Evolutionary conservation across 306 rosid genomes (phyloP).

Genomic region (Biancaea sappan): DNA sequence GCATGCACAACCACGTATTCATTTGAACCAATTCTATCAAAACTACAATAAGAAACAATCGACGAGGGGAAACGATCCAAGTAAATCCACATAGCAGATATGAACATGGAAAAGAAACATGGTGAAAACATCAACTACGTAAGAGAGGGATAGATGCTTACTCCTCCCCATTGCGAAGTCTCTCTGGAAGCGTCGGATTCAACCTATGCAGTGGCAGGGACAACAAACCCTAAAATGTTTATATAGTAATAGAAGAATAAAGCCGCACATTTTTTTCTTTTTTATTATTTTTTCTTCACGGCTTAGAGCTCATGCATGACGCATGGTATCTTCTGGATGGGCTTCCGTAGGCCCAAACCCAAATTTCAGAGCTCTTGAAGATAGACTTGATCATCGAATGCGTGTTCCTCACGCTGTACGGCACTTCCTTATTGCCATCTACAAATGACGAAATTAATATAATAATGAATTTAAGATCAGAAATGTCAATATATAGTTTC

Average conservation of each 20-base stretch:
- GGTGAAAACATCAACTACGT: too few species aligned
- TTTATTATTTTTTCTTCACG: background rate
- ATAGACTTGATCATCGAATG: too few species aligned
- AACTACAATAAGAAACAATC: background rate
- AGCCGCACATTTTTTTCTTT: background rate
- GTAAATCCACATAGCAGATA: background rate
- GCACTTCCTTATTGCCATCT: too few species aligned
- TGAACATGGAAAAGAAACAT: background rate
- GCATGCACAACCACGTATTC: background rate
- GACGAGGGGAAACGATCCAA: background rate
- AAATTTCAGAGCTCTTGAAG: too few species aligned
- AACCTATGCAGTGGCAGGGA: background rate
- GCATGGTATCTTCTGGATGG: background rate
- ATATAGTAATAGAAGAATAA: too few species aligned
- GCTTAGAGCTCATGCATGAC: background rate
- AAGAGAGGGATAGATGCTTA: conserved; percentile 23
- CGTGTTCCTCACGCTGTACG: too few species aligned
- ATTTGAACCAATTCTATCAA: background rate
- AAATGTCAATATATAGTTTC: too few species aligned
- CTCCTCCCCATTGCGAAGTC: conserved; percentile 56
- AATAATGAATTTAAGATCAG: too few species aligned
- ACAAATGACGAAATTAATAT: too few species aligned
- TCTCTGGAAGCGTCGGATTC: background rate
- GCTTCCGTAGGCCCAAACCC: background rate
- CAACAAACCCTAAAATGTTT: conserved; percentile 13